Evolutionary conservation across 2,329 filamentous ascomycete species (phyloP), one percentile per base, ranked within the genome.

Genomic region (Fusarium acutatum): DNA sequence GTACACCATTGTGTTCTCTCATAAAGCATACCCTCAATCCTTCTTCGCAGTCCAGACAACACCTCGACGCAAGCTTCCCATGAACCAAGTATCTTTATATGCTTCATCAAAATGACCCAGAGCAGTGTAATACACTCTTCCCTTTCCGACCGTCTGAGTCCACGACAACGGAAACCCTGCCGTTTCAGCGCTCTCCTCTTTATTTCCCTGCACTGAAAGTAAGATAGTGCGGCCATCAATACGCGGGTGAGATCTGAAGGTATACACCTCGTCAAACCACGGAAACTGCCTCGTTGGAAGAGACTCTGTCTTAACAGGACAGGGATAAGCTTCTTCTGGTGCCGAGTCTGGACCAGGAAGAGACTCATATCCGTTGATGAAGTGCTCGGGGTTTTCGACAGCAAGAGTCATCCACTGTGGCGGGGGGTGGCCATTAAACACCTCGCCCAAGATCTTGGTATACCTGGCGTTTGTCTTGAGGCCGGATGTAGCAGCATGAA

Each of bases 241-340:
- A 0, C 69, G 53, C 0, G 69, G 64, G 4, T 72, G 60, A 3
- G 54, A 63, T 15, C 52, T 70, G 38, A 74, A 74, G 1, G 49
- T 70, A 17, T 74, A 74, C 1, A 43, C 60, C 28, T 74, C 72
- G 7, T 74, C 72, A 1, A 58, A 72, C 72, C 72, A 74, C 1
- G 43, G 32, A 4, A 63, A 64, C 3, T 38, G 20, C 0, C 0
- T 17, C 40, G 6, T 2, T 3, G 37, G 11, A 17, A 44, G 17
- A 1, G 22, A 6, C 3, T 14, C 17, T 15, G 4, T 6, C 8
- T 11, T 22, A 3, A 34, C 28, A 3, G 62, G 22, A 28, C 22
- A 50, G 1, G 7, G 1, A 13, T 6, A 11, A 8, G 53, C 59
- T 1, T 44, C 43, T 0, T 22, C 38, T 9, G 68, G 64, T 15